These are phyloP conservation scores for Leishmania mexicana DNA, from an alignment of 208 protist genomes.

Conservation along the genomic window DNA sequence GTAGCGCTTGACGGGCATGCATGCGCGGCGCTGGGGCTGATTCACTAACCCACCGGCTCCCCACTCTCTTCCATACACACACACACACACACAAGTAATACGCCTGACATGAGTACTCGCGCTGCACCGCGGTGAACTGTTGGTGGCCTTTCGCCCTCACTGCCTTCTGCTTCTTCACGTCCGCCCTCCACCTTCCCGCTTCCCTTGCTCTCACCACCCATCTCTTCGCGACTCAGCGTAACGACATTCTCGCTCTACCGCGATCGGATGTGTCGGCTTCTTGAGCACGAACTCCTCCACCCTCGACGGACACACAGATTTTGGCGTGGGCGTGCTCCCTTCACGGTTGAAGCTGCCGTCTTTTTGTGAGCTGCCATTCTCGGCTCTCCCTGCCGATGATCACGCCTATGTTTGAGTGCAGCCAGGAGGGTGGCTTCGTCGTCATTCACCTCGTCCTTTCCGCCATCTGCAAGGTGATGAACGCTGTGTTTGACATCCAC, in stretches of 20 bases:
- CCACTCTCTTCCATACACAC: too few relatives aligned
- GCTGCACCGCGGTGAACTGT: background rate
- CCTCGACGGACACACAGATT: background rate
- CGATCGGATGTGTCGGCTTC: background rate
- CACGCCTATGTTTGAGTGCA: constrained; percentile 82
- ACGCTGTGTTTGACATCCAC: constrained; percentile 82
- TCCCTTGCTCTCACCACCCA: background rate
- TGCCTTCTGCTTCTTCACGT: background rate
- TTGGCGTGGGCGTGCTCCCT: background rate
- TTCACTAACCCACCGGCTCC: too few relatives aligned
- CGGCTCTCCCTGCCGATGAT: constrained; percentile 20
- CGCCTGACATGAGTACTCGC: background rate
- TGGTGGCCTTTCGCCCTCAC: background rate
- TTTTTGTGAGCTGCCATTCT: constrained; percentile 37
- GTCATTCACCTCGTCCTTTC: constrained; percentile 77
- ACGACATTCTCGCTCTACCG: background rate
- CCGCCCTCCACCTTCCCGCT: background rate
- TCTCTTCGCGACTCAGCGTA: background rate
- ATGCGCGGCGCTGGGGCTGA: background rate
- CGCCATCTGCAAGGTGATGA: constrained; percentile 76
- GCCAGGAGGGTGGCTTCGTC: constrained; percentile 84
- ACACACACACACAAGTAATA: background rate
- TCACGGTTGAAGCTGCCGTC: background rate
- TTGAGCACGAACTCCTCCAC: background rate
- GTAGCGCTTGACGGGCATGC: background rate